Evolutionary conservation across 1,139 yeast genomes (phyloP), one percentile per base, ranked within the genome.

Genomic region (Meyerozyma smithsonii): DNA sequence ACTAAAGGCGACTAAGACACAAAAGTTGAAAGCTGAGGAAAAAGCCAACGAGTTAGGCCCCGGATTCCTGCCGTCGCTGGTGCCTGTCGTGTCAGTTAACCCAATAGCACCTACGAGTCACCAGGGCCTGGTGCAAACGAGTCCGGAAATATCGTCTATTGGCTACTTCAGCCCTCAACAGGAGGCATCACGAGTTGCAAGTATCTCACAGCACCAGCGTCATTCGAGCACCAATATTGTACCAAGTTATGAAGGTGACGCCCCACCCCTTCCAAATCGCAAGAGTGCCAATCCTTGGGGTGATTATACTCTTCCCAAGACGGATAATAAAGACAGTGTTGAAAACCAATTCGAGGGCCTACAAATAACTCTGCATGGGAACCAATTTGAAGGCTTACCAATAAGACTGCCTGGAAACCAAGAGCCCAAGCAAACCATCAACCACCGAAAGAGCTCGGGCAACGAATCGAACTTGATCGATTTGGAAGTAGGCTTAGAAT

Each of bases 401-500:
- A 23, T 23, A 6, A 23, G 25, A 23, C 25, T 23, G 25, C n/a
- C n/a, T n/a, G n/a, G n/a, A n/a, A n/a, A n/a, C n/a, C 24, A 8
- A 20, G 20, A 18, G 15, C 8, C 37, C 25, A 7, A 11, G 15
- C 17, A 12, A n/a, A 12, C 3, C 35, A 19, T 19, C 28, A 12
- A 8, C n/a, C n/a, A n/a, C n/a, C 11, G 12, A 8, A 23, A 25
- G 19, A 35, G 7, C 17, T 35, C 36, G 7, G 20, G 10, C 7
- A 26, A 10, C 6, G 21, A 39, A 5, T 30, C 28, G 8, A 60
- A 64, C 43, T 57, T 69, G 39, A 69, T 69, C 35, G 73, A 69
- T 43, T 54, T 69, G 33, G 73, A 68, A 39, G 61, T 66, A 5
- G 72, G 69, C 2, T 52, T 66, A 12, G 66, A 61, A 14, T 62